phyloP scores from a whole-genome alignment of 805 yeast species.

The fission yeast (Schizosaccharomyces pombe) region DNA sequence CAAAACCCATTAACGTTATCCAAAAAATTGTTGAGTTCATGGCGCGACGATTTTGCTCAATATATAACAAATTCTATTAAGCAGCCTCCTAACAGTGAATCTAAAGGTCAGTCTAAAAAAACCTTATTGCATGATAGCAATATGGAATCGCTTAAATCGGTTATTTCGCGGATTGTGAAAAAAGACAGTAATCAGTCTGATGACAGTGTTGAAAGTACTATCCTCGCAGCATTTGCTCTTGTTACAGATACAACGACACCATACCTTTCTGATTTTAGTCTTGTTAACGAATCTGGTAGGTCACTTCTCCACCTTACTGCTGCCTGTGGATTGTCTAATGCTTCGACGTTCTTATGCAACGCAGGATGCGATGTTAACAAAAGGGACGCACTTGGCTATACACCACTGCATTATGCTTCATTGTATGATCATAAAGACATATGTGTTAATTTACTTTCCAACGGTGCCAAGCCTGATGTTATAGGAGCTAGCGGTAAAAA shows the following conservation, averaged over 20 bases:
- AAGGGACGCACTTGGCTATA: slow-evolving; percentile 56
- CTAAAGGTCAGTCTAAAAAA: slow-evolving; percentile 9
- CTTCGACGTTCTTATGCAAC: slow-evolving; percentile 40
- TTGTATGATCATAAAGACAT: slow-evolving; percentile 47
- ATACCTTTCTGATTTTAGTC: slow-evolving; percentile 43
- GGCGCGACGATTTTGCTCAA: slow-evolving; percentile 16
- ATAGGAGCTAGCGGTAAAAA: not conserved
- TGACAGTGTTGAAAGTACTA: slow-evolving; percentile 19
- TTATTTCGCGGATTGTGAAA: slow-evolving; percentile 3
- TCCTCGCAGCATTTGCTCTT: slow-evolving; percentile 32
- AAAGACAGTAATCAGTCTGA: not conserved
- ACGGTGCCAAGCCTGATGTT: slow-evolving; percentile 28
- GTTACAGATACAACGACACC: slow-evolving; percentile 32
- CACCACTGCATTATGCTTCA: slow-evolving; percentile 76
- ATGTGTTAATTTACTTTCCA: slow-evolving; percentile 35
- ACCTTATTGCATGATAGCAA: slow-evolving; percentile 16
- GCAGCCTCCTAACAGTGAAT: not conserved
- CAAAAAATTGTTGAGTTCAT: slow-evolving; percentile 51
- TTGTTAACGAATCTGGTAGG: slow-evolving; percentile 66
- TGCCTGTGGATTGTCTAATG: slow-evolving; percentile 40
- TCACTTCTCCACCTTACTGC: slow-evolving; percentile 72
- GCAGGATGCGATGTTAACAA: slow-evolving; percentile 35
- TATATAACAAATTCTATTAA: not conserved
- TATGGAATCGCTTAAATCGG: slow-evolving; percentile 8
- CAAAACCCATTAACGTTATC: slow-evolving; percentile 93